Conservation (phyloP, 2,329 filamentous ascomycete species). For the Passalora sequoiae region DNA sequence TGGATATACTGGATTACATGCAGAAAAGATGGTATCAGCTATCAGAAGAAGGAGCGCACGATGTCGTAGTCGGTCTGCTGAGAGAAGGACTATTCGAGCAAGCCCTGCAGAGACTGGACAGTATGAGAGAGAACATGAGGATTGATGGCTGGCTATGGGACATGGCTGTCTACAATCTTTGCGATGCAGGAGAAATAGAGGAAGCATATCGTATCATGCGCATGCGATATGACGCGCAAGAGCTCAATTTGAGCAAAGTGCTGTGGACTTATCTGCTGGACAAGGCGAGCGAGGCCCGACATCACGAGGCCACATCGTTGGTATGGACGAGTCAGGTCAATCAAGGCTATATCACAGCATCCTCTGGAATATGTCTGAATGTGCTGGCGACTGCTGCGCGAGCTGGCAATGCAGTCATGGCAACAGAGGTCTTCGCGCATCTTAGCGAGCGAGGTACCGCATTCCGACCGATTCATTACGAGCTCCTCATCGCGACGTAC, state of each 20-base stretch:
- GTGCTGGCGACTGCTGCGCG: slow-evolving; percentile 68
- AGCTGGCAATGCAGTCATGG: slow-evolving; percentile 62
- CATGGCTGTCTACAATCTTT: slow-evolving; percentile 68
- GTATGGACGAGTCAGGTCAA: slow-evolving; percentile 67
- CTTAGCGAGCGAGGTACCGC: slow-evolving; percentile 55
- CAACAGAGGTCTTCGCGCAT: slow-evolving; percentile 64
- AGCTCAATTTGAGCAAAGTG: slow-evolving; percentile 44
- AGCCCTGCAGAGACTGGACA: slow-evolving; percentile 64
- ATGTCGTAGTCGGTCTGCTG: slow-evolving; percentile 67
- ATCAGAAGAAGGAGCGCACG: slow-evolving; percentile 58
- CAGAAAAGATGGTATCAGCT: slow-evolving; percentile 65
- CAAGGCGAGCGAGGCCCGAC: slow-evolving; percentile 55
- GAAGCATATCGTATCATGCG: slow-evolving; percentile 67
- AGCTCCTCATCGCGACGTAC: slow-evolving; percentile 70
- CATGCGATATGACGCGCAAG: slow-evolving; percentile 46
- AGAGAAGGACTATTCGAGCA: slow-evolving; percentile 79
- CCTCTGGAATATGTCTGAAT: slow-evolving; percentile 61
- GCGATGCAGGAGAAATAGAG: slow-evolving; percentile 67
- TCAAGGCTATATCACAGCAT: slow-evolving; percentile 54
- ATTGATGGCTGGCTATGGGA: slow-evolving; percentile 72
- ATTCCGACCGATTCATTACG: slow-evolving; percentile 67
- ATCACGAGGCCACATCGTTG: slow-evolving; percentile 60
- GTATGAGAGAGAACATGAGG: slow-evolving; percentile 54
- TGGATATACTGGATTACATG: slow-evolving; percentile 68
- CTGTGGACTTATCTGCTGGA: slow-evolving; percentile 73